Base-by-base conservation (phyloP, 108 stramenopile genomes). In the Nannochloropsis granulata region DNA sequence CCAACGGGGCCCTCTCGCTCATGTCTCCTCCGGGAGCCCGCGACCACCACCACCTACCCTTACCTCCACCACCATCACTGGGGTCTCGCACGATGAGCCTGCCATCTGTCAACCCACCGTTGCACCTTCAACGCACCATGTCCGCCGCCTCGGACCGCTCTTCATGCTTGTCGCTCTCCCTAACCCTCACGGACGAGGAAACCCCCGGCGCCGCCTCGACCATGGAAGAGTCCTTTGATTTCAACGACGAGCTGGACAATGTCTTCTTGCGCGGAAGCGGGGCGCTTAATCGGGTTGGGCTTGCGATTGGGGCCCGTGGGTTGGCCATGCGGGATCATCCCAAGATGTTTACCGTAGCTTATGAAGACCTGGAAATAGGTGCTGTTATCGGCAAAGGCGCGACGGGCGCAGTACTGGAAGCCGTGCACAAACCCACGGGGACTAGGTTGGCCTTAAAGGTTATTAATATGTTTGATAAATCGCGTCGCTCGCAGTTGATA, bases 381-480 rank as follows among this genome's bases (percentile, higher is more conserved):
- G 88, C 89, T 23, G 56, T 89, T 21, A 91, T 91, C 13, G 91
- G 91, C 11, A 44, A 88, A n/a, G 91, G 91, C 14, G 44, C 84
- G 10, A 88, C 88, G 3, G 84, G 88, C 79, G 84, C 90, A 21
- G 91, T 91, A 19, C 84, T 90, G 13, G 84, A 85, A 19, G 91
- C 88, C 13, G 24, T 84, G 9, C 90, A 88, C 25, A 19, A 43
- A 14, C 84, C 89, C n/a, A 90, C 89, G 9, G 25, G 89, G 43
- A 89, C 87, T 14, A 87, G 84, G 9, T 16, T 91, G 71, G 90
- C 90, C 42, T 83, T 91, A 13, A 91, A 91, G 86, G 87, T 91
- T 24, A 92, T 93, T 79, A 92, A 92, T 43, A 43, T 92, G 88
- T 93, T 91, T 44, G 91, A 91, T 25, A 85, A 83, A 13, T 44